phyloP scores from a whole-genome alignment of 176 grass and related monocot genomes.

The Paspalum notatum region DNA sequence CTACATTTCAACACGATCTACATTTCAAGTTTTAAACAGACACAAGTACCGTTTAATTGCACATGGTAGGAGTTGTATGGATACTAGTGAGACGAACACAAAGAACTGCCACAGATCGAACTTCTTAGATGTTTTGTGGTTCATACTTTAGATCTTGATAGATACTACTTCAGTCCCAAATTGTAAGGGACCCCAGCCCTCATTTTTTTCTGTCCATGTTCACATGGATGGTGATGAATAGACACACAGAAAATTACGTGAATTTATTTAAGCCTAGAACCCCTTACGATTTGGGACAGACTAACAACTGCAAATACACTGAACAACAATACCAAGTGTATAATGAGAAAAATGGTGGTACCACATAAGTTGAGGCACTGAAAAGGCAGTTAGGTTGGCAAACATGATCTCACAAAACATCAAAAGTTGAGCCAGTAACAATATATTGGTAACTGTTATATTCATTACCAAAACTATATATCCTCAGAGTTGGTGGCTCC shows the following conservation, averaged over 20 bases:
- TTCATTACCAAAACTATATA: neutral
- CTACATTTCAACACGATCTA: no score
- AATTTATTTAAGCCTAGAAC: no score
- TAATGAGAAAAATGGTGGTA: neutral
- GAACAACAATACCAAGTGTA: neutral
- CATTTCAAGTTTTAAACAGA: neutral
- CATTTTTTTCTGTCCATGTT: no score
- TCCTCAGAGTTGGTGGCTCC: neutral
- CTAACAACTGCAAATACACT: neutral
- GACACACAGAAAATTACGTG: no score
- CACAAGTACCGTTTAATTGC: neutral
- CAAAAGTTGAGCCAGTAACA: neutral
- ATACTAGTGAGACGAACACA: neutral
- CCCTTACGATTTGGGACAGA: no score
- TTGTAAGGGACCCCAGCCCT: no score
- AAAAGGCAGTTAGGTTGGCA: constrained; percentile 6
- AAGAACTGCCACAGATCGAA: neutral
- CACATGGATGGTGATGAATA: no score
- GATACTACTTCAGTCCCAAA: neutral
- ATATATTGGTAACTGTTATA: neutral
- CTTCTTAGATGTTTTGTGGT: neutral
- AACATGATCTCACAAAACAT: neutral
- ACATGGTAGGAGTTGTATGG: neutral
- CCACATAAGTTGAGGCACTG: neutral
- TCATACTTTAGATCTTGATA: neutral